Base-by-base conservation (phyloP, 306 rosid genomes). In the Cucurbita argyrosperma region DNA sequence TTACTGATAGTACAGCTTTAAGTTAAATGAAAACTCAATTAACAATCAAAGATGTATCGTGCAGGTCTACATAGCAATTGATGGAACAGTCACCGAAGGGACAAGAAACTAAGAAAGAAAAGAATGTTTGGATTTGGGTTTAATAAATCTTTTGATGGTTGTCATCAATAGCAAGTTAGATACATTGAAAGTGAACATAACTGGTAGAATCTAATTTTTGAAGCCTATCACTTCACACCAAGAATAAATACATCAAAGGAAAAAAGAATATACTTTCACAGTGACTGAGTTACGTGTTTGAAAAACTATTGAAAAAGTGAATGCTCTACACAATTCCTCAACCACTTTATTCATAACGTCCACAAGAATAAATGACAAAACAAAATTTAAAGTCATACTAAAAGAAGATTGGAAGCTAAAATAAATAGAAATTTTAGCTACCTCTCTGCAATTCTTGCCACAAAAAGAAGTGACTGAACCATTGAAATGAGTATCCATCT, bases 371-470 rank as follows among this genome's bases (percentile, higher is more conserved):
- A 56, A 53, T 39, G 9, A 52, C 18, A 2, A 2, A 2, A 40
- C 6, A 6, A 72, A 37, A 54, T n/a, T n/a, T 42, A 16, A 61
- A 43, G 49, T 5, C 46, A 49, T 12, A 15, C 30, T 61, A 45
- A 57, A 53, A 40, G 19, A 26, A 50, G 59, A 62, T 21, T 39
- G 53, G 63, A 39, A 47, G 37, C 9, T 37, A 52, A 38, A 75
- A 38, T 6, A 76, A 76, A 62, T 39, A 11, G 45, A 72, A 56
- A 38, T 12, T 57, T 60, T 35, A 14, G 56, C 69, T 88, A 91
- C 99, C 99, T 95, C 93, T 87, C 85, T 85, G 88, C 99, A 95
- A 63, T 77, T 90, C 85, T 79, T 84, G 60, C 90, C 96, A 82
- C 99, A 95, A 78, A 91, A 89, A 38, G 80, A 78, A 76, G 79